Evolutionary conservation across 2,329 filamentous ascomycete genomes (phyloP).

Genomic region (Davidsoniella virescens): DNA sequence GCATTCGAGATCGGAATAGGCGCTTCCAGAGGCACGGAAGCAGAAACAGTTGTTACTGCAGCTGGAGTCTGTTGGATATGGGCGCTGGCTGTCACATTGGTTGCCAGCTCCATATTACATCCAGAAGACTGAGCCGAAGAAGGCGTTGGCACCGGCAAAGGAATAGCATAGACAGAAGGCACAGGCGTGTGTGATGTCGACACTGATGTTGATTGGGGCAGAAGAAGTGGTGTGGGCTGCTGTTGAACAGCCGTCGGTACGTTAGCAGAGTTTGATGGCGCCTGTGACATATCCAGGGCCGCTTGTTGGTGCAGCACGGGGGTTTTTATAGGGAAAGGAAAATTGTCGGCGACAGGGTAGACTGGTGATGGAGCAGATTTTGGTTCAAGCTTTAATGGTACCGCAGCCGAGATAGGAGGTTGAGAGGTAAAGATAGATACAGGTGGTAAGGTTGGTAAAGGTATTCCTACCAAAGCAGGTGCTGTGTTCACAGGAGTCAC

Average conservation of each 20-base stretch:
- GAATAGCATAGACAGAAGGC: constrained; percentile 3
- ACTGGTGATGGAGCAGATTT: too few species aligned
- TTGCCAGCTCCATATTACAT: too few species aligned
- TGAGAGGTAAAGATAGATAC: too few species aligned
- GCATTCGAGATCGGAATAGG: constrained; percentile 8
- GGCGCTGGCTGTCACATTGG: not conserved
- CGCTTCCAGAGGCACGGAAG: constrained; percentile 7
- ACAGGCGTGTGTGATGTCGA: not conserved
- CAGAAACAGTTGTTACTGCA: constrained; percentile 6
- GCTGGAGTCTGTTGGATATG: not conserved
- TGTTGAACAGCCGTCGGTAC: not conserved
- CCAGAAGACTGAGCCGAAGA: not conserved
- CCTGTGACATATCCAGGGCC: too few species aligned
- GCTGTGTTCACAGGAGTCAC: not conserved
- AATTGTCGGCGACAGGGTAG: too few species aligned
- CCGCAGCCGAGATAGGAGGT: too few species aligned
- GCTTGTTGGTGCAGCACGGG: too few species aligned
- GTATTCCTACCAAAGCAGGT: not conserved
- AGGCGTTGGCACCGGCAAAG: not conserved
- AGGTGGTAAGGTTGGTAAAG: not conserved
- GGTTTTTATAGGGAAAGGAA: too few species aligned
- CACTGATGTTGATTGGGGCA: not conserved
- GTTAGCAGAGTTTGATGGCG: too few species aligned
- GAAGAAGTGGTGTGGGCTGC: not conserved
- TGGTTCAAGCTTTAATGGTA: too few species aligned